Evolutionary conservation across 495 filamentous ascomycete species (phyloP), one percentile per base, ranked within the genome.

Genomic region (Penicillium fimorum): DNA sequence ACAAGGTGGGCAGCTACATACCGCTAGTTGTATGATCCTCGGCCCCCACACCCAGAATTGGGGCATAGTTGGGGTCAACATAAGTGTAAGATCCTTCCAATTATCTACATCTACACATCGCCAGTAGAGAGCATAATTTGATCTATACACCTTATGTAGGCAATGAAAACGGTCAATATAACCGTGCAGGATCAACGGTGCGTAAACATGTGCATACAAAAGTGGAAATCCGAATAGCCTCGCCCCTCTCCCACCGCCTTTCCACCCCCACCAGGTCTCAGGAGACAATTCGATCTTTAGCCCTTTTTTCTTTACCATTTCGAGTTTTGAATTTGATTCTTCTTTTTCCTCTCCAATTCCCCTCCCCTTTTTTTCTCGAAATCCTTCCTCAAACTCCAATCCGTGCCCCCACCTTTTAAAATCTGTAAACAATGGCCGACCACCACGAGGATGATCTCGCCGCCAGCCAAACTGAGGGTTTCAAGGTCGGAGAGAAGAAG

Each of bases 401-500:
- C 43, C 41, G 22, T 52, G 65, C 58, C 63, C 63, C 63, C 68
- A 48, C 61, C 54, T 47, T 45, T 35, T 57, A 37, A 50, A 22
- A 55, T 50, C 57, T 50, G 47, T 24, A 60, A 66, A 77, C 65
- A 68, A 95, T 95, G 91, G 74, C 88, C 52, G 82, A 84, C 52
- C 72, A 84, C 51, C 73, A 83, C 63, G 87, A 96, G 0, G 90
- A 96, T 47, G 94, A 98, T 62, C 85, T 96, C 57, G 71, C 85
- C 62, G 89, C 93, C 67, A 85, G 91, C 76, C 81, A 83, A 70
- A 96, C 91, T 56, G 86, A 92, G 78, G 93, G 94, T 63, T 98
- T 95, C 86, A 96, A 94, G 82, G 87, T 97, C 61, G 91, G 91
- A 61, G 91, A 96, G 83, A 96, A 96, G 85, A 96, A 97, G 83